These are phyloP conservation scores for Citrus mangshanensis DNA, from an alignment of 345 rosid genomes.

Conservation along the genomic window DNA sequence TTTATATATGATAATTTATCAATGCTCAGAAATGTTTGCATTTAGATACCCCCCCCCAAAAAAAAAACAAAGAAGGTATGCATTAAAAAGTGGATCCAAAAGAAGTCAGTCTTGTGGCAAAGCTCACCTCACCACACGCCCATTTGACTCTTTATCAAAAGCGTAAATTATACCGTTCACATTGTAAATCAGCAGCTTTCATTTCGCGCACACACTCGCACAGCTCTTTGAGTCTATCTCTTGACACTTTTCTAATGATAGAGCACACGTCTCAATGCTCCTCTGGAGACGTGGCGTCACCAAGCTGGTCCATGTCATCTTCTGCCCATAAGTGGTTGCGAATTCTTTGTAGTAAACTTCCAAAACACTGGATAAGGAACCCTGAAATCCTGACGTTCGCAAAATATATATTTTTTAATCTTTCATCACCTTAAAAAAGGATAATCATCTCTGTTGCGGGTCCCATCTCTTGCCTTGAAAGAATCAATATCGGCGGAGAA, in stretches of 20 bases:
- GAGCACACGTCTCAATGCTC: conserved; percentile 20
- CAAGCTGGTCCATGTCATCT: conserved; percentile 13
- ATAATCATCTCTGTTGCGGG: not conserved
- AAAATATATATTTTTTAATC: not conserved
- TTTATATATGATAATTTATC: too few species aligned
- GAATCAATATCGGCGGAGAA: not conserved
- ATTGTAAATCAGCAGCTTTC: not conserved
- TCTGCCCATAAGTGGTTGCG: not conserved
- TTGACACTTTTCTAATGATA: not conserved
- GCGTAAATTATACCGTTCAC: too few species aligned
- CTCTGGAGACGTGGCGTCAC: conserved; percentile 4
- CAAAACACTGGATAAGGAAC: conserved; percentile 24
- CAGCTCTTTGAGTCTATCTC: not conserved
- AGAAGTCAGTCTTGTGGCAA: not conserved
- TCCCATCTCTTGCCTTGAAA: not conserved
- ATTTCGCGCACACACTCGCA: too few species aligned
- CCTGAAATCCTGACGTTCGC: conserved; percentile 9
- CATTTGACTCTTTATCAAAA: not conserved
- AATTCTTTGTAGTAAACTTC: conserved; percentile 3
- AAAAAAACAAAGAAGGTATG: too few species aligned
- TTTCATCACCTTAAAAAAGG: not conserved
- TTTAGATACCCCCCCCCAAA: too few species aligned
- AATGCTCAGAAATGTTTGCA: too few species aligned
- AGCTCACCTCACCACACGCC: not conserved
- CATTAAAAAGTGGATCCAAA: not conserved